Base-by-base conservation (phyloP, 331 rosid genomes). In the Stylosanthes scabra region DNA sequence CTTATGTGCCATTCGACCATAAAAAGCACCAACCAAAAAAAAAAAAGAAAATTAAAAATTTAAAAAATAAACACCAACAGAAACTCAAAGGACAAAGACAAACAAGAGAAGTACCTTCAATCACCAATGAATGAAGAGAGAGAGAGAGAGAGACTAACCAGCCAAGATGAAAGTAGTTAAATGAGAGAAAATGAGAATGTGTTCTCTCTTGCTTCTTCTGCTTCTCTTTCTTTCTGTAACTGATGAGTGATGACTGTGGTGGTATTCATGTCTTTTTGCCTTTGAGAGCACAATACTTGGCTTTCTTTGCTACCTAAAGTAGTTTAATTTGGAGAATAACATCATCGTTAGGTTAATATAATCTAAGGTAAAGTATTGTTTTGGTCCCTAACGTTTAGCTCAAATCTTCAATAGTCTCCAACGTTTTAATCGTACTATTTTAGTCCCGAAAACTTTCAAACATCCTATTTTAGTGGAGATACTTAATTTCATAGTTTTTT, bases 1-100 rank as follows among this genome's bases (percentile, higher is more conserved):
- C 4, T 74, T 82, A 77, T 83, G 83, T 66, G 95, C 90, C 98
- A 89, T 91, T 73, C 82, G 77, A 68, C 73, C 28, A 25, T 62
- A 41, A 62, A 56, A 56, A 52, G 20, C 16, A 49, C 55, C 9
- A 46, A 46, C 13, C 11, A n/a, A 41, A 50, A 66, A 10, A n/a
- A n/a, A n/a, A n/a, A n/a, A n/a, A n/a, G n/a, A 20, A 20, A 0
- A n/a, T 20, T 20, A 0, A 20, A 20, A 20, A 20, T 0, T 20
- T 0, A 20, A 20, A 20, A 20, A 10, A 31, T 14, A 56, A 64
- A 51, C 44, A 40, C 25, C 15, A 47, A 56, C 34, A 49, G 63
- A 42, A 49, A 5, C 7, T 4, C 55, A 49, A 9, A 49, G 11
- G 12, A 7, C 55, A 49, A 57, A 46, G 29, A 68, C 58, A 14